A percentile compares a stretch with the other conserved stretches of the same genome.
Conservation (phyloP, 2,329 filamentous ascomycete species). For the Colletotrichum lini region DNA sequence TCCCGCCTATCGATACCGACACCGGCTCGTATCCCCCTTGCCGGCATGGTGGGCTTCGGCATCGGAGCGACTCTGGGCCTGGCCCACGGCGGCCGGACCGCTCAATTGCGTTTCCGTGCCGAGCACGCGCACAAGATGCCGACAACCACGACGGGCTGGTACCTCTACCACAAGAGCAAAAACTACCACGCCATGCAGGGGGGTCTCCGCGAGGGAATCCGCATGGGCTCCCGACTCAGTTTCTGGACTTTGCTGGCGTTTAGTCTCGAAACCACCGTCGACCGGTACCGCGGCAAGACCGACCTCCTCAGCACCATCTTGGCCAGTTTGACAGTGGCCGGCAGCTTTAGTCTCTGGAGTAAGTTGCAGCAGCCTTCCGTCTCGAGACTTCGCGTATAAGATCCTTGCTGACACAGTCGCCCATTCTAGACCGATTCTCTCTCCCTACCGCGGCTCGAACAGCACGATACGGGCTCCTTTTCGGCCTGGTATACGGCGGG, state of each 20-base stretch:
- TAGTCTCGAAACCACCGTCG: slow-evolving; percentile 86
- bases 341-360: slow-evolving; percentile 90
- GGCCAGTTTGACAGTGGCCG: slow-evolving; percentile 87
- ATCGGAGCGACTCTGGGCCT: slow-evolving; percentile 81
- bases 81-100: slow-evolving; percentile 79
- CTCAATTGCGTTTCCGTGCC: slow-evolving; percentile 88
- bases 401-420: neutral
- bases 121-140: slow-evolving; percentile 97
- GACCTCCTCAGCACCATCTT: slow-evolving; percentile 87
- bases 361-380: slow-evolving; percentile 53
- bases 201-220: slow-evolving; percentile 83
- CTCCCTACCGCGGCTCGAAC: slow-evolving; percentile 82
- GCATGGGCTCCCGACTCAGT: slow-evolving; percentile 79
- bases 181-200: slow-evolving; percentile 89
- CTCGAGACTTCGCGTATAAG: slow-evolving; percentile 15
- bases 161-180: slow-evolving; percentile 98
- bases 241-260: slow-evolving; percentile 85
- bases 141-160: slow-evolving; percentile 88
- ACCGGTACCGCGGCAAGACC: slow-evolving; percentile 76
- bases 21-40: slow-evolving; percentile 75
- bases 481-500: slow-evolving; percentile 85
- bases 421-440: slow-evolving; percentile 79
- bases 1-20: slow-evolving; percentile 75
- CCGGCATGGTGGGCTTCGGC: slow-evolving; percentile 73
- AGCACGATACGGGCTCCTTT: slow-evolving; percentile 83